Percentiles rank a stretch among this genome's conserved stretches.
Evolutionary conservation across 306 rosid genomes (phyloP).

Genomic region (Betula pendula): DNA sequence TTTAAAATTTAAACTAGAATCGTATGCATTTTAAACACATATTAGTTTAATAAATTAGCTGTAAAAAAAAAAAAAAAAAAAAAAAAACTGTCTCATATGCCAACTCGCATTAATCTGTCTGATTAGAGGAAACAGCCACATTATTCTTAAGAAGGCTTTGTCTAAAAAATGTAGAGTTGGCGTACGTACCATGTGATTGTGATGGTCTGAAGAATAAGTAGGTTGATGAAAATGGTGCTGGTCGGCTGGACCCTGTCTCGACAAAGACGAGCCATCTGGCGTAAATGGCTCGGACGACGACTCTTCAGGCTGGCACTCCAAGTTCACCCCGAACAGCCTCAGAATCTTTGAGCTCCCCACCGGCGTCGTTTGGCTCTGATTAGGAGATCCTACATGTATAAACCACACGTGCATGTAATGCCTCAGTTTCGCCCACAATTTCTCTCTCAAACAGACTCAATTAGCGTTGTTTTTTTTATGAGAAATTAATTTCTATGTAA

Average conservation of each 20-base stretch:
- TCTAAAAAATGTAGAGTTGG: slow-evolving; percentile 5
- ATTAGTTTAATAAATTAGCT: too few species aligned
- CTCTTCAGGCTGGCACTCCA: slow-evolving; percentile 68
- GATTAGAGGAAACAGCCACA: slow-evolving; percentile 34
- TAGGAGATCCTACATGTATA: slow-evolving; percentile 34
- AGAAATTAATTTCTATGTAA: neutral
- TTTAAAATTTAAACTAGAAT: too few species aligned
- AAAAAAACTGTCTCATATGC: neutral
- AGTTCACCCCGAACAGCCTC: slow-evolving; percentile 89
- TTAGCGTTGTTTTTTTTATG: neutral
- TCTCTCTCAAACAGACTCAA: neutral
- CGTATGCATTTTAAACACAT: too few species aligned
- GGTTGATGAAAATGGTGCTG: slow-evolving; percentile 34
- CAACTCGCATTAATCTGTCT: slow-evolving; percentile 31
- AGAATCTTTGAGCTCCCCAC: slow-evolving; percentile 57
- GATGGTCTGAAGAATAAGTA: slow-evolving; percentile 33
- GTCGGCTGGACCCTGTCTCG: slow-evolving; percentile 44
- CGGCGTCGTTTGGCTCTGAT: slow-evolving; percentile 44
- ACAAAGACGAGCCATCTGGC: slow-evolving; percentile 44
- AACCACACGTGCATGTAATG: slow-evolving; percentile 43
- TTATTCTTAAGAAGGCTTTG: neutral
- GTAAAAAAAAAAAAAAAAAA: too few species aligned
- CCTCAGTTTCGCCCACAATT: neutral
- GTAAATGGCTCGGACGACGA: slow-evolving; percentile 50
- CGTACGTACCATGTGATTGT: slow-evolving; percentile 68